A percentile compares a stretch with the other conserved stretches of the same genome.
phyloP scores from a whole-genome alignment of 2,329 filamentous ascomycete species.

The Scorias spongiosa region DNA sequence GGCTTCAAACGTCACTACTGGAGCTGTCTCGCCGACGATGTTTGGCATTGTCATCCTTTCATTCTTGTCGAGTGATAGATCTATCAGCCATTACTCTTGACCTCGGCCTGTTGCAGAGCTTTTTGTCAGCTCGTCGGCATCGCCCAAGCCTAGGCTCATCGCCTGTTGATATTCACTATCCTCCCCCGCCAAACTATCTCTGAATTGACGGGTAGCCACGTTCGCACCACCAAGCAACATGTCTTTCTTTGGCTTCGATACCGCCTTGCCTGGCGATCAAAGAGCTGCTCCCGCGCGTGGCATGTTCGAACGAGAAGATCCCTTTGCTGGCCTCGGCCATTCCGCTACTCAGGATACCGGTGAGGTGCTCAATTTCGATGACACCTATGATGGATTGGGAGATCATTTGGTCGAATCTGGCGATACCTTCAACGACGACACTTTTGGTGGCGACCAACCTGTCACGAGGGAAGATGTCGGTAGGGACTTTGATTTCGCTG shows the following conservation, averaged over 20 bases:
- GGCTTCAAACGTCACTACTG: background rate
- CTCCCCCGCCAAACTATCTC: too few relatives aligned
- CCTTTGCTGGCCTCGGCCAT: slow-evolving; percentile 63
- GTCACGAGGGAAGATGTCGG: slow-evolving; percentile 45
- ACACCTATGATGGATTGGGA: slow-evolving; percentile 91
- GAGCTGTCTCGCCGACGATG: background rate
- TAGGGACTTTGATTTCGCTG: slow-evolving; percentile 95
- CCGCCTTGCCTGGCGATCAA: slow-evolving; percentile 33
- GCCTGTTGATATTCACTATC: too few relatives aligned
- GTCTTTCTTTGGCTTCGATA: slow-evolving; percentile 88
- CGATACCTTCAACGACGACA: slow-evolving; percentile 94
- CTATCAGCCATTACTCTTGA: too few relatives aligned
- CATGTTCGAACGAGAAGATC: slow-evolving; percentile 64
- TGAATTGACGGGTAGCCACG: too few relatives aligned
- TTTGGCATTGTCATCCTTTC: too few relatives aligned
- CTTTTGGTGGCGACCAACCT: slow-evolving; percentile 46
- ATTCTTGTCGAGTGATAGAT: too few relatives aligned
- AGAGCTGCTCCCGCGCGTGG: slow-evolving; percentile 27
- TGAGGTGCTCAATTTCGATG: slow-evolving; percentile 72
- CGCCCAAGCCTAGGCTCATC: too few relatives aligned
- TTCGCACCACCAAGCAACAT: slow-evolving; percentile 23
- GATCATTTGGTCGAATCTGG: slow-evolving; percentile 82
- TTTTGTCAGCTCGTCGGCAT: too few relatives aligned
- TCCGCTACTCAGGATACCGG: slow-evolving; percentile 39
- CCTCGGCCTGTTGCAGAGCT: too few relatives aligned